Evolutionary conservation across 106 monocot species (phyloP).

Genomic region (Allium cepa): DNA sequence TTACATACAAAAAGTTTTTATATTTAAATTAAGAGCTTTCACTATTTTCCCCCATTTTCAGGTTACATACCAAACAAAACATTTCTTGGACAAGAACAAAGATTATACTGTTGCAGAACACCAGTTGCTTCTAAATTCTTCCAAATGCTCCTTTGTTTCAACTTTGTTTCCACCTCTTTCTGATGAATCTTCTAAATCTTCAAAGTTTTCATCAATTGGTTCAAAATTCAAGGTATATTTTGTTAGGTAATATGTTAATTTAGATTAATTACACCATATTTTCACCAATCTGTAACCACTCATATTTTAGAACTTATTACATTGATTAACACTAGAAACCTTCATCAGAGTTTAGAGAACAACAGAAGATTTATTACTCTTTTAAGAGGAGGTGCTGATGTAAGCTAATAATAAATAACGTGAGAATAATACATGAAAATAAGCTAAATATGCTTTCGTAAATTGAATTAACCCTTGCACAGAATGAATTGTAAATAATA

Average conservation of each 20-base stretch:
- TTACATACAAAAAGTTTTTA: no score
- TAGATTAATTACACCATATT: no score
- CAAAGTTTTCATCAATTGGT: conserved; percentile 76
- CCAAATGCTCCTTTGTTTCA: conserved; percentile 53
- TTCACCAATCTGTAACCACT: no score
- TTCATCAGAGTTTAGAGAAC: no score
- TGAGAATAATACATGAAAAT: neutral
- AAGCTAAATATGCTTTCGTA: neutral
- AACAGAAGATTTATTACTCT: no score
- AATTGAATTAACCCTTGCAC: neutral
- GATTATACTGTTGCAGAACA: conserved; percentile 75
- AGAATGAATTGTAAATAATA: conserved; percentile 3
- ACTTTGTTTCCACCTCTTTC: conserved; percentile 46
- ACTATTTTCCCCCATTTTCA: conserved; percentile 2
- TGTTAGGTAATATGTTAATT: neutral
- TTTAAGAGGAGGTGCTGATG: no score
- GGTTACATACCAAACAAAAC: conserved; percentile 58
- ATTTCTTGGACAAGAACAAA: conserved; percentile 75
- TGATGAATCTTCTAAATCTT: conserved; percentile 56
- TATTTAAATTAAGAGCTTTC: no score
- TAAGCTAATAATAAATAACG: neutral
- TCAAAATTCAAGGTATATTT: conserved; percentile 54
- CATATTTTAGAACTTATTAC: no score
- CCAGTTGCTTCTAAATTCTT: conserved; percentile 49
- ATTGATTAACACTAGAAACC: no score